Evolutionary conservation across 495 filamentous ascomycete species (phyloP).

Genomic region (Xylaria flabelliformis): DNA sequence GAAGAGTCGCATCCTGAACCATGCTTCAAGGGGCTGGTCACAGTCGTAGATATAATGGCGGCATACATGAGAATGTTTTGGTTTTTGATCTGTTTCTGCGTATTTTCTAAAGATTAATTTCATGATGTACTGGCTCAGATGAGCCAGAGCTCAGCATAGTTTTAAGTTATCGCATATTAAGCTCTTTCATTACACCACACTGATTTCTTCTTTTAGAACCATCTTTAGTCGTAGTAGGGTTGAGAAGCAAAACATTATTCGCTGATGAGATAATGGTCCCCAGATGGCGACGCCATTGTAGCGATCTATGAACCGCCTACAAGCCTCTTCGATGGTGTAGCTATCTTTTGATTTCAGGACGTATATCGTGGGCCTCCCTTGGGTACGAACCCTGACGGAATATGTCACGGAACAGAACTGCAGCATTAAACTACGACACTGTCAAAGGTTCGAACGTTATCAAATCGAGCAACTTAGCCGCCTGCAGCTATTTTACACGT

Average conservation of each 20-base stretch:
- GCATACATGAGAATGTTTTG: neutral
- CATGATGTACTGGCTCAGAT: neutral
- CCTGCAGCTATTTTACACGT: too few relatives aligned
- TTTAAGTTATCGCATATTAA: too few relatives aligned
- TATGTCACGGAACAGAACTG: neutral
- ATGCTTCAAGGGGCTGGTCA: neutral
- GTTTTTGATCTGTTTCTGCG: neutral
- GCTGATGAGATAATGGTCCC: neutral
- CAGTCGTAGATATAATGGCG: too few relatives aligned
- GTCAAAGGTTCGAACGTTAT: too few relatives aligned
- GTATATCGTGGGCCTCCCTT: neutral
- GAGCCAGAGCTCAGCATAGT: neutral
- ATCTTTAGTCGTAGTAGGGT: neutral
- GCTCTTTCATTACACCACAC: neutral
- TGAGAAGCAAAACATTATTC: neutral
- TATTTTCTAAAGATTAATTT: neutral
- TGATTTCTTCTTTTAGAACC: neutral
- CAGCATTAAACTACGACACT: too few relatives aligned
- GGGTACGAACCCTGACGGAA: neutral
- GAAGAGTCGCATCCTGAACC: neutral
- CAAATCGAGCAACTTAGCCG: too few relatives aligned
- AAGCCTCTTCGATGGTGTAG: neutral
- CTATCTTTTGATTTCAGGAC: too few relatives aligned
- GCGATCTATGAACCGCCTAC: neutral
- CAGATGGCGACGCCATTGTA: neutral